Conservation (phyloP, 2,329 filamentous ascomycete species). For the Fusarium siculi region DNA sequence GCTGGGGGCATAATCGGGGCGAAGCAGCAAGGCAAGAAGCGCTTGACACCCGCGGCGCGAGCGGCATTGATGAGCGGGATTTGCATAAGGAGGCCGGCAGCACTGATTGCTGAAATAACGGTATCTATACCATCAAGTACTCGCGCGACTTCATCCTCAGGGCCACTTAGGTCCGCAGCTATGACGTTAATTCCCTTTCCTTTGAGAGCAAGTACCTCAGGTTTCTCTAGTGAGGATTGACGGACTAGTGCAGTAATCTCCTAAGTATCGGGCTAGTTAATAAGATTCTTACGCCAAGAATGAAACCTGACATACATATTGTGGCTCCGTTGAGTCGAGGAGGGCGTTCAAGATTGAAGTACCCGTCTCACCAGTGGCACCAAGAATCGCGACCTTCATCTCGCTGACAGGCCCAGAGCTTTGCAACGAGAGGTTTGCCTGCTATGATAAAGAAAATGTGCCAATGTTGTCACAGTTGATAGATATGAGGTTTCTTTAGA, state of each 20-base stretch:
- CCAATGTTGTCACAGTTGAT: not conserved
- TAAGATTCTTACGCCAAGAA: not conserved
- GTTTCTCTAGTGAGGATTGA: too few species aligned
- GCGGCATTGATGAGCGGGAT: too few species aligned
- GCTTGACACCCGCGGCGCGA: too few species aligned
- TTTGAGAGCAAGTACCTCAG: too few species aligned
- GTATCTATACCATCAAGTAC: too few species aligned
- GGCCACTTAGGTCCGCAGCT: too few species aligned
- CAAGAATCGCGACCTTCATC: not conserved
- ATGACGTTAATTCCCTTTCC: too few species aligned
- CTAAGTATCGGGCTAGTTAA: not conserved
- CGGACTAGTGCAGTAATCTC: not conserved
- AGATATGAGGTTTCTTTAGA: not conserved
- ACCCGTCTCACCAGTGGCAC: not conserved
- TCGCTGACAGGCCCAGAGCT: not conserved
- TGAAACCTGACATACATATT: not conserved
- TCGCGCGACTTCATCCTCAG: too few species aligned
- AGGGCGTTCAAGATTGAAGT: not conserved
- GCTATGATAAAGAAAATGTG: not conserved
- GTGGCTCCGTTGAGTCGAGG: not conserved
- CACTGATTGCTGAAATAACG: too few species aligned
- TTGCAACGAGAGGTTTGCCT: rapidly evolving
- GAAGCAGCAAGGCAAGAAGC: too few species aligned
- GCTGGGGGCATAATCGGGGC: too few species aligned
- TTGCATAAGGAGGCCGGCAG: too few species aligned